These are phyloP conservation scores for Ogataea minuta DNA, from an alignment of 805 yeast species.

Conservation along the genomic window DNA sequence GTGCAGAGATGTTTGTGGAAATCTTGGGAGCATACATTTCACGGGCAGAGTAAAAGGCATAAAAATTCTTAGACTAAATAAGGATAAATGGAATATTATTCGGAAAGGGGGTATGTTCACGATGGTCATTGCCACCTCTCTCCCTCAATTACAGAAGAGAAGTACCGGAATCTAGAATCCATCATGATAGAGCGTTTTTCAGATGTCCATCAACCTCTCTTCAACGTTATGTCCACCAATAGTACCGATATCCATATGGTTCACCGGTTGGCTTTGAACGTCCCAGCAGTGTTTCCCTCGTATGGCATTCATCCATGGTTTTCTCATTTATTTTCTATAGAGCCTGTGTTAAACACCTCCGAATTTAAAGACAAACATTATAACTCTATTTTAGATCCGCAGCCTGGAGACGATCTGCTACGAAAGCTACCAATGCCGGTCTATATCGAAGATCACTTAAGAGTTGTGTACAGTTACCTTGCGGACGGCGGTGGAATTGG, in stretches of 20 bases:
- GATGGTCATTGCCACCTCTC: slow-evolving; percentile 44
- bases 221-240: slow-evolving; percentile 49
- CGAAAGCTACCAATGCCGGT: slow-evolving; percentile 61
- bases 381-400: slow-evolving; percentile 43
- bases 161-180: slow-evolving; percentile 7
- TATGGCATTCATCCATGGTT: slow-evolving; percentile 95
- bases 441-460: slow-evolving; percentile 36
- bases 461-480: slow-evolving; percentile 34
- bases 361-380: slow-evolving; percentile 56
- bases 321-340: slow-evolving; percentile 56
- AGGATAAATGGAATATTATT: slow-evolving; percentile 5
- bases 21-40: slow-evolving; percentile 24
- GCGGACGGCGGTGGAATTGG: slow-evolving; percentile 53
- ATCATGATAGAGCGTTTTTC: slow-evolving; percentile 4
- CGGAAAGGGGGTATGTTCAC: slow-evolving; percentile 16
- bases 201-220: slow-evolving; percentile 5
- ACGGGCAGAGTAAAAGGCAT: slow-evolving; percentile 17
- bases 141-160: slow-evolving; percentile 17
- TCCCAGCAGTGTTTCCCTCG: slow-evolving; percentile 40
- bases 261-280: slow-evolving; percentile 14
- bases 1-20: slow-evolving; percentile 38
- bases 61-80: slow-evolving; percentile 1
- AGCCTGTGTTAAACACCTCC: slow-evolving; percentile 8
- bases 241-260: slow-evolving; percentile 36
- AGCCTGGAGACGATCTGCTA: slow-evolving; percentile 39